Base-by-base conservation (phyloP, 345 rosid species). In the Eucalyptus camaldulensis region DNA sequence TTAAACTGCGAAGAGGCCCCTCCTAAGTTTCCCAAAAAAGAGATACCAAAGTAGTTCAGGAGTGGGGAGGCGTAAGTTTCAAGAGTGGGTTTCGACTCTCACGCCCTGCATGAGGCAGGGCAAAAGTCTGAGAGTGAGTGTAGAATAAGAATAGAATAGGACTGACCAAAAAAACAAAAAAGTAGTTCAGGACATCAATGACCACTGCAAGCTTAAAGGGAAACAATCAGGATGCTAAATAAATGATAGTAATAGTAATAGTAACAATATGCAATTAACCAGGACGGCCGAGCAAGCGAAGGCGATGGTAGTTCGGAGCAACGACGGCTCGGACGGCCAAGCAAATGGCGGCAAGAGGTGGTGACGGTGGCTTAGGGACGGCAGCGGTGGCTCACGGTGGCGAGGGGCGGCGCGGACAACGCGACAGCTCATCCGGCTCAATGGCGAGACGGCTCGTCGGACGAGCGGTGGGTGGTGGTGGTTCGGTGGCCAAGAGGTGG, bases 381-480 rank as follows among this genome's bases (percentile, higher is more conserved):
- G 14, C 14, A 2, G 5, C 2, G 13, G 14, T 1, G 49, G 14
- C 14, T 47, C 49, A 47, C 0, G 13, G 13, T 1, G 49, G 49
- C 4, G 13, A 47, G 49, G 49, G 13, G 49, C 0, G 49, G 13
- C 13, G 1, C 1, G 13, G 13, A 47, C 13, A 4, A 1, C 0
- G 13, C 4, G 13, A 47, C 13, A 47, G 4, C 49, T 47, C 13
- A 1, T 1, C 5, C 1, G 13, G 49, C 49, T 47, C 49, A 10
- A 47, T 0, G 49, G 13, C 0, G 49, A 47, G 49, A 47, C 1
- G 13, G 49, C 49, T 47, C 0, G 4, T 47, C 13, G 13, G 11
- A 47, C 13, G 4, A 47, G 13, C 0, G 13, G 4, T 47, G 13
- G 49, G 49, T 47, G 49, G 49, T 47, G 49, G 49, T 47, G 49